These are phyloP conservation scores for Trypanosoma congolense DNA, from an alignment of 208 protist species.

Conservation along the genomic window DNA sequence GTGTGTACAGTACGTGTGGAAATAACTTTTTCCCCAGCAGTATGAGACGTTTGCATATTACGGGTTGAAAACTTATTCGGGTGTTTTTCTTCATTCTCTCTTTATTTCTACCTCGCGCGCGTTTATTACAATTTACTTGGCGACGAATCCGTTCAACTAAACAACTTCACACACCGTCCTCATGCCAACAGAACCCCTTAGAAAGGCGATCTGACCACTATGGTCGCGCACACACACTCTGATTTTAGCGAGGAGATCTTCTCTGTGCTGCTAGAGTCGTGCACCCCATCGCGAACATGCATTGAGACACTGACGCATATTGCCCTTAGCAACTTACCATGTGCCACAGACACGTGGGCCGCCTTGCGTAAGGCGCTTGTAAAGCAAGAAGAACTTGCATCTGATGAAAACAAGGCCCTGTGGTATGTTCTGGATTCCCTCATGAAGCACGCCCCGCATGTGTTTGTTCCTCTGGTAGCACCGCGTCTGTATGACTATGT, in stretches of 20 bases:
- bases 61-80: too few relatives aligned
- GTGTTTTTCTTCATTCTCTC: too few relatives aligned
- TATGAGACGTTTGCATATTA: too few relatives aligned
- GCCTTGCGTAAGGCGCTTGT: slow-evolving; percentile 62
- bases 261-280: slow-evolving; percentile 39
- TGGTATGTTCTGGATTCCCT: slow-evolving; percentile 76
- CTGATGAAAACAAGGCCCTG: slow-evolving; percentile 41
- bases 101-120: too few relatives aligned
- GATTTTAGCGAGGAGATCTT: slow-evolving; percentile 60
- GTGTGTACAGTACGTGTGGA: too few relatives aligned
- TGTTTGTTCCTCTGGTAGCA: slow-evolving; percentile 64
- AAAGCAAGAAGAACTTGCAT: slow-evolving; percentile 34
- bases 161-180: too few relatives aligned
- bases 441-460: slow-evolving; percentile 66
- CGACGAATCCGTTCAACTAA: too few relatives aligned
- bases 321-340: slow-evolving; percentile 51
- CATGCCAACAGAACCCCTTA: too few relatives aligned
- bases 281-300: slow-evolving; percentile 38
- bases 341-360: slow-evolving; percentile 56
- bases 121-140: too few relatives aligned
- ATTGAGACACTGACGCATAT: slow-evolving; percentile 54
- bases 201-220: not conserved
- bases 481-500: slow-evolving; percentile 69
- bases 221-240: slow-evolving; percentile 14
- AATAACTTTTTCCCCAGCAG: too few relatives aligned